Base-by-base conservation (phyloP, 2,329 filamentous ascomycete species). In the Sordariomycetes sp. region DNA sequence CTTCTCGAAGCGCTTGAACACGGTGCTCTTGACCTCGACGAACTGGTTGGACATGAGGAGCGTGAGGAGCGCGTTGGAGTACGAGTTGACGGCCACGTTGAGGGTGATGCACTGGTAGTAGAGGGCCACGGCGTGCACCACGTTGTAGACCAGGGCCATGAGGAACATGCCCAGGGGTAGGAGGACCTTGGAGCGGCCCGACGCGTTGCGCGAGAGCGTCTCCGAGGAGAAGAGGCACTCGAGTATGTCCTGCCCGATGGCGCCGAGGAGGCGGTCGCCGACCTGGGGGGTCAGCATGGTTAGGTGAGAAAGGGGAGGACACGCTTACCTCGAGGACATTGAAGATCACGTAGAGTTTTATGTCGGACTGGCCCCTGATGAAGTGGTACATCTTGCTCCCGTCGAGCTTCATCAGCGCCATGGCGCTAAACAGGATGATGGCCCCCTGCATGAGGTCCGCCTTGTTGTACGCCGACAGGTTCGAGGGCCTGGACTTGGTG, bases 1-100 rank as follows among this genome's bases (percentile, higher is more conserved):
- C 70, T 97, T 97, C 66, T 99, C 94, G 62, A 97, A 96, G 61
- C 93, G 94, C 75, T 99, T 97, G 78, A 99, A 99, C 1, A 99
- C 95, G 0, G 92, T 95, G 61, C 90, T 90, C 69, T 99, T 99
- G 77, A 99, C 96, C 74, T 99, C 94, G 51, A 99, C 94, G 66
- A 99, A 99, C 68, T 99, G 95, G 68, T 97, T 99, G 7, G 92
- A 97, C 69, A 99, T 83, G 1, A 99, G 78, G 1, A 99, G 81
- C 0, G 94, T 97, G 37, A 99, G 79, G 4, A 99, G 77, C 0
- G 94, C 93, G 67, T 99, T 99, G 0, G 92, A 97, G 71, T 99
- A 99, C 0, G 93, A 97, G 71, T 99, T 99, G 65, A 99, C 93
- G 0, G 94, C 94, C 3, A 99, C 95, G 62, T 99, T 99, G 58